Evolutionary conservation across 2,329 filamentous ascomycete species (phyloP).

Genomic region (Piedraia hortae): DNA sequence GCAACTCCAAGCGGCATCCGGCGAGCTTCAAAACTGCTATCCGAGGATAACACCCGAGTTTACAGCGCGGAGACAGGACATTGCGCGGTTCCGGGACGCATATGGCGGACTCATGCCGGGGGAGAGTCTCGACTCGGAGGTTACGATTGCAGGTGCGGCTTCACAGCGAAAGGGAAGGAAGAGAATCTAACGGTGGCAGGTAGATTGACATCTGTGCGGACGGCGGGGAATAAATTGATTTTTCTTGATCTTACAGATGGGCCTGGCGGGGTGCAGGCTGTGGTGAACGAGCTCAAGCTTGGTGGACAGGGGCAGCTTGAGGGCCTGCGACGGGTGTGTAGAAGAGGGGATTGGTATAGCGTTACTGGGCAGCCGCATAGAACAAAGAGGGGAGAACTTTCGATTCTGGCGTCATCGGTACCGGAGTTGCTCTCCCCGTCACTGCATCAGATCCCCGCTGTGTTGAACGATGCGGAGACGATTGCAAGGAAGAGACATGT

Average conservation of each 20-base stretch:
- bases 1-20: constrained; percentile 19
- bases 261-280: constrained; percentile 37
- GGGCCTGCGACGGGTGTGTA: constrained; percentile 27
- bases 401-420: constrained; percentile 37
- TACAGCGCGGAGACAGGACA: constrained; percentile 4
- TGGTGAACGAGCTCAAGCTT: constrained; percentile 31
- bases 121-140: constrained; percentile 1
- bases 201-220: constrained; percentile 44
- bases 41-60: constrained; percentile 18
- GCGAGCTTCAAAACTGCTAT: constrained; percentile 20
- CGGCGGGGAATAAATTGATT: constrained; percentile 47
- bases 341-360: constrained; percentile 52
- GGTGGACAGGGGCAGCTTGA: constrained; percentile 15
- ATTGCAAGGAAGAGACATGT: constrained; percentile 56
- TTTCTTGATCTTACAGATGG: constrained; percentile 51
- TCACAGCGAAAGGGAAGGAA: background rate
- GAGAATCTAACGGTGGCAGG: constrained; percentile 20
- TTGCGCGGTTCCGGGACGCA: constrained; percentile 5
- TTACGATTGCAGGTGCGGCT: constrained; percentile 2
- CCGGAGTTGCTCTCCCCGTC: constrained; percentile 51
- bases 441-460: constrained; percentile 49
- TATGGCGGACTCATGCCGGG: constrained; percentile 9
- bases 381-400: constrained; percentile 48
- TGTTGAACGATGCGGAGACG: constrained; percentile 41
- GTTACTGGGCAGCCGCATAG: constrained; percentile 42